A percentile compares a stretch with the other conserved stretches of the same genome.
Conservation (phyloP, 1,284 basidiomycete genomes). For the Ceratobasidium sp. region DNA sequence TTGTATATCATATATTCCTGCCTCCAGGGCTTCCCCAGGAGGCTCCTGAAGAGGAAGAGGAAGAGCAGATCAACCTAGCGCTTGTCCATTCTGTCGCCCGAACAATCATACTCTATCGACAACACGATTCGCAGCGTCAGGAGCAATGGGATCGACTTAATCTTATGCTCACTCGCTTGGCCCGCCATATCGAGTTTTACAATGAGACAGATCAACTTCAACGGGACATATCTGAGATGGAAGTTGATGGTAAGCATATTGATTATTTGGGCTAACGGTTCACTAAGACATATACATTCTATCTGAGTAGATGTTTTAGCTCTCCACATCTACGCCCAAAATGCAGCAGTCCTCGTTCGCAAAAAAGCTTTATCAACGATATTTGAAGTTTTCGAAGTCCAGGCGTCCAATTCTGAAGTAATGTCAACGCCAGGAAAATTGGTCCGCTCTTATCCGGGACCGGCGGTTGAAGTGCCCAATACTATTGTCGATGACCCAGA, state of each 20-base stretch:
- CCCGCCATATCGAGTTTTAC: too few relatives aligned
- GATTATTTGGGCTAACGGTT: background rate
- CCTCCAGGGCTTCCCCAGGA: conserved; percentile 58
- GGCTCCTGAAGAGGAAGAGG: conserved; percentile 39
- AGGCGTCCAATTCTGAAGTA: conserved; percentile 52
- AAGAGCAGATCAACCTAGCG: too few relatives aligned
- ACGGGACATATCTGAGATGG: background rate
- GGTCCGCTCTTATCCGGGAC: conserved; percentile 53
- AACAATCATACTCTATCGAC: too few relatives aligned
- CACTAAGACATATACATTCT: background rate
- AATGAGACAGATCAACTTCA: too few relatives aligned
- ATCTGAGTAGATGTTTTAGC: conserved; percentile 52
- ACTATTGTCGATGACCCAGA: conserved; percentile 49
- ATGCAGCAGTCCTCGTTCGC: conserved; percentile 59
- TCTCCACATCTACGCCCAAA: conserved; percentile 58
- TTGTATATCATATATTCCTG: conserved; percentile 58
- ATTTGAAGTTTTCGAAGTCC: conserved; percentile 60
- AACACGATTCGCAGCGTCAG: too few relatives aligned
- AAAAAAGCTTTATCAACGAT: conserved; percentile 48
- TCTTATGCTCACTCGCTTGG: too few relatives aligned
- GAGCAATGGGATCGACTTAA: too few relatives aligned
- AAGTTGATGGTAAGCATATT: background rate
- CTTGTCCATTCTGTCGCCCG: conserved; percentile 50
- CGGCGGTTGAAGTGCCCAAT: conserved; percentile 43
- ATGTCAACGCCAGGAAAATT: conserved; percentile 57